These are phyloP conservation scores for Erythrophleum fordii DNA, from an alignment of 306 rosid species.

Conservation along the genomic window DNA sequence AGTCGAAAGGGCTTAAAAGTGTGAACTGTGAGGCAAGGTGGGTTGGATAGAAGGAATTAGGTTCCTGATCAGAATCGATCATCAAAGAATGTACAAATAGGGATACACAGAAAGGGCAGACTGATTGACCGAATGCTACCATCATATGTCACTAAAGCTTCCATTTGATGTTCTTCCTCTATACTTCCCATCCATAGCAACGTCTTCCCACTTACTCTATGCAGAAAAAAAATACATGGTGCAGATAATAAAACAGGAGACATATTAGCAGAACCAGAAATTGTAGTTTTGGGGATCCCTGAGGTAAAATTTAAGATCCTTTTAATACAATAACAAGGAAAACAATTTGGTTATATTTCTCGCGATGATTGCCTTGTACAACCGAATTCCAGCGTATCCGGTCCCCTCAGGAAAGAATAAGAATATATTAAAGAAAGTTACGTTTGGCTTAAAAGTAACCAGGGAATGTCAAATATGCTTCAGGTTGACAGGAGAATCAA, in stretches of 20 bases:
- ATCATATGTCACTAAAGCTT: neutral
- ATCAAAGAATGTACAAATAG: neutral
- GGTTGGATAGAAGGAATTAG: slow-evolving; percentile 24
- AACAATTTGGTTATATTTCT: neutral
- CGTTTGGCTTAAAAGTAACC: slow-evolving; percentile 33
- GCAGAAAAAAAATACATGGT: too few relatives aligned
- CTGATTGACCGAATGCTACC: neutral
- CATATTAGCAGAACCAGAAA: neutral
- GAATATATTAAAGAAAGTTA: slow-evolving; percentile 38
- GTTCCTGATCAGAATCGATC: slow-evolving; percentile 10
- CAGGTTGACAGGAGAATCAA: slow-evolving; percentile 48
- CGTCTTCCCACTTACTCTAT: too few relatives aligned
- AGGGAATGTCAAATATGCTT: slow-evolving; percentile 50
- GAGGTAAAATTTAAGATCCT: neutral
- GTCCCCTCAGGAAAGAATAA: slow-evolving; percentile 38
- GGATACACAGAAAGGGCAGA: neutral
- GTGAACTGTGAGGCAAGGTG: neutral
- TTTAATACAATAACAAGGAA: neutral
- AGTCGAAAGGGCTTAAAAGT: neutral
- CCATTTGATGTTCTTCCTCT: neutral
- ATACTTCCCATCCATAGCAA: too few relatives aligned
- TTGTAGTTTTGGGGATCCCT: neutral
- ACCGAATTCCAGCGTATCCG: neutral
- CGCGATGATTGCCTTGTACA: neutral
- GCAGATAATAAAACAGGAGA: too few relatives aligned